Base-by-base conservation (phyloP, 2,329 filamentous ascomycete species). In the Alternaria triticina region DNA sequence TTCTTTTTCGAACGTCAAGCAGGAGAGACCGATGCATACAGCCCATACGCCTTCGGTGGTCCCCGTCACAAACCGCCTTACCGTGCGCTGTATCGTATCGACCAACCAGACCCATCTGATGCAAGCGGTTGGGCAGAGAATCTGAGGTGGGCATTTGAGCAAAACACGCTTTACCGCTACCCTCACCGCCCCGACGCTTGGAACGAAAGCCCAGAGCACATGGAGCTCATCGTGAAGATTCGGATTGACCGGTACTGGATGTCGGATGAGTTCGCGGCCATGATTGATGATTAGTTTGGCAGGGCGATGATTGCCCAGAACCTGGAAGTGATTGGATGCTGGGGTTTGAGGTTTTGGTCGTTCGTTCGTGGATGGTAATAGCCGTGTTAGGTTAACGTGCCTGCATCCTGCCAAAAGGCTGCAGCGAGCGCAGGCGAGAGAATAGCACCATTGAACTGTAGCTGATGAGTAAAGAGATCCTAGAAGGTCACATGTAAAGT, bases 181-280 rank as follows among this genome's bases (percentile, higher is more conserved):
- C 58, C 45, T 8, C 59, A 66, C 36, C 59, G 61, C 15, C 59
- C 57, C 7, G 64, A 55, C 5, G 56, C 56, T 2, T 75, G 72
- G 73, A 67, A 69, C 44, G 72, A 76, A 57, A 70, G 74, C 50
- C 67, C 72, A 0, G 62, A 64, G 51, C 73, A 76, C 45, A 70
- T 73, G 69, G 70, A 70, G 17, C 25, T 20, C n/a, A 73, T 76
- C 20, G 60, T 64, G 15, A 22, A 62, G 20, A 54, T 64, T 27
- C 61, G 73, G 8, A 54, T 47, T 4, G 62, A 69, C 52, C 62
- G 65, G 22, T 33, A 56, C 3, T 76, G 73, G 73, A 68, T 69
- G 8, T 74, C 68, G 4, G 65, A 68, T 9, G 67, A 72, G 56
- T 60, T 68, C 33, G 54, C 70, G 3, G 68, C 64, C 50, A 45